Conservation (phyloP, 1,139 yeast species). For the Saccharomycopsis hybrid region DNA sequence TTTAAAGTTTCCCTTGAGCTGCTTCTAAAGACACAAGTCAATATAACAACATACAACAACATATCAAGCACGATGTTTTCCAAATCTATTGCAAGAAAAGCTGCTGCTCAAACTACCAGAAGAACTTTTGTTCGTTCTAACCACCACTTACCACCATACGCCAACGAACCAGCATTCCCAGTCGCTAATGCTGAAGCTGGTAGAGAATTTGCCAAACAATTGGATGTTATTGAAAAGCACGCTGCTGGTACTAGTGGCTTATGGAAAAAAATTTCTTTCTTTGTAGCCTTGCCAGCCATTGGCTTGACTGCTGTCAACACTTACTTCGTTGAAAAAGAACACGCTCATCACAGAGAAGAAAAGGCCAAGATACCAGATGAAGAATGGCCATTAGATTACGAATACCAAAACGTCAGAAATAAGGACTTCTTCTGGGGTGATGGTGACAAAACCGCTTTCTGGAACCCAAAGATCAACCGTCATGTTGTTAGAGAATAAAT, state of each 20-base stretch:
- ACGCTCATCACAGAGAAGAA: slow-evolving; percentile 86
- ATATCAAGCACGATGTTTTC: slow-evolving; percentile 5
- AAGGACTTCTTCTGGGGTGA: slow-evolving; percentile 97
- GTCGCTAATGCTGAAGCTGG: slow-evolving; percentile 46
- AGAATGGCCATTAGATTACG: slow-evolving; percentile 89
- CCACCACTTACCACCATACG: slow-evolving; percentile 29
- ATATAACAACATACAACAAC: no score
- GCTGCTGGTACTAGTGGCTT: slow-evolving; percentile 65
- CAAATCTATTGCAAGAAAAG: slow-evolving; percentile 1
- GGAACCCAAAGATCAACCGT: slow-evolving; percentile 92
- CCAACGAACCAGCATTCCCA: slow-evolving; percentile 32
- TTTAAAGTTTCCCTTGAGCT: no score
- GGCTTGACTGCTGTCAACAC: slow-evolving; percentile 73
- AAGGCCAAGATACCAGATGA: slow-evolving; percentile 70
- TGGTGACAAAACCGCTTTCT: slow-evolving; percentile 94
- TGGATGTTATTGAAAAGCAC: slow-evolving; percentile 67
- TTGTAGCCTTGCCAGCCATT: slow-evolving; percentile 79
- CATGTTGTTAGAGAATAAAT: slow-evolving; percentile 37
- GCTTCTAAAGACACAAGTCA: no score
- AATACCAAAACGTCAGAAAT: slow-evolving; percentile 81
- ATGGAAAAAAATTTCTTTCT: slow-evolving; percentile 82
- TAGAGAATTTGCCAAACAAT: slow-evolving; percentile 40
- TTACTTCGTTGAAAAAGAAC: slow-evolving; percentile 73
- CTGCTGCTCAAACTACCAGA: not conserved
- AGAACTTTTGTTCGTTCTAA: slow-evolving; percentile 19